Conservation (phyloP, 768 basidiomycete genomes). For the Ephemerocybe angulata region DNA sequence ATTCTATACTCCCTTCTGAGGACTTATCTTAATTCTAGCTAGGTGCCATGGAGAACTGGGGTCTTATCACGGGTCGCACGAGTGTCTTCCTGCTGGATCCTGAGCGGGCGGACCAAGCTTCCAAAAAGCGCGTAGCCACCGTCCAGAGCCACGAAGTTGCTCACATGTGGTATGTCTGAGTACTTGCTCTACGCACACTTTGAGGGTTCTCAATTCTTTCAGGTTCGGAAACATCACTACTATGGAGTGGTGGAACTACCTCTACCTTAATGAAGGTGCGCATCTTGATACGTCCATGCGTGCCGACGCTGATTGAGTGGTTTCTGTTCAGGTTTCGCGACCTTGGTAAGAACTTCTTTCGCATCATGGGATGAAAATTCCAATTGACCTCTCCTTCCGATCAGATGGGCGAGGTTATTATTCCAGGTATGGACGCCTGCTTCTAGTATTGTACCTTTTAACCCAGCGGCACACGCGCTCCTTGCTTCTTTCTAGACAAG, state of each 20-base stretch:
- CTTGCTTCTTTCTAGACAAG: conserved; percentile 43
- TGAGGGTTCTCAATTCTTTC: neutral
- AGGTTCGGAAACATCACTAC: conserved; percentile 93
- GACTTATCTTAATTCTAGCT: conserved; percentile 7
- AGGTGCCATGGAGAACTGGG: conserved; percentile 94
- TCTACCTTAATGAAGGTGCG: conserved; percentile 77
- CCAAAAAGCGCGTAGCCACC: conserved; percentile 74
- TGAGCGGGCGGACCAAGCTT: conserved; percentile 64
- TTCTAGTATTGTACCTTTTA: conserved; percentile 27
- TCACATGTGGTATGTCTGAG: conserved; percentile 62
- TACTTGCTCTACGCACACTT: neutral
- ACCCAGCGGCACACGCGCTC: neutral
- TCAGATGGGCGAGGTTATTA: conserved; percentile 85
- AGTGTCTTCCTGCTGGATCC: conserved; percentile 76
- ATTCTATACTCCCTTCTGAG: neutral
- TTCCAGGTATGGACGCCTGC: conserved; percentile 71
- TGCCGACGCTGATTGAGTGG: conserved; percentile 1
- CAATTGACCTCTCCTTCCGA: conserved; percentile 7
- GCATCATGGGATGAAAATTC: neutral
- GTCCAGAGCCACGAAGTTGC: conserved; percentile 86
- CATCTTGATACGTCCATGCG: neutral
- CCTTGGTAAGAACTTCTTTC: conserved; percentile 47
- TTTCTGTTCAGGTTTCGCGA: conserved; percentile 75
- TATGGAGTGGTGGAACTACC: conserved; percentile 90
- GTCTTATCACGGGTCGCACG: conserved; percentile 87